Conservation (phyloP, 2,329 filamentous ascomycete genomes). For the Ceratocystis papillata region DNA sequence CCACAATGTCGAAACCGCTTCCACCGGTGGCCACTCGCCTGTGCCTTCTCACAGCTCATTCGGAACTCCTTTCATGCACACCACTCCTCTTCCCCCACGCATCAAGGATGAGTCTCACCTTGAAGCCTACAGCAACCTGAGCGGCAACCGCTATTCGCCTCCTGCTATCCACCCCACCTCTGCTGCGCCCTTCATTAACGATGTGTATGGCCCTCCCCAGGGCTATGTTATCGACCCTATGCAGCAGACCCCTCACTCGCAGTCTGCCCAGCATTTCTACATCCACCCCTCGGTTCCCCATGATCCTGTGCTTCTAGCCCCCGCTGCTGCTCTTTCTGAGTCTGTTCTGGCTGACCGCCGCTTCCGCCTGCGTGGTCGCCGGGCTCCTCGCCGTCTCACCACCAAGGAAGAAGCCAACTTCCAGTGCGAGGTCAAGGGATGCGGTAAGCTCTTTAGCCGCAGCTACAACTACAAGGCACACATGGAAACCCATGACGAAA, state of each 20-base stretch:
- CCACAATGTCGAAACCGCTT: slow-evolving; percentile 16
- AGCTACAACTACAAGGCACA: slow-evolving; percentile 83
- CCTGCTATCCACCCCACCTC: slow-evolving; percentile 31
- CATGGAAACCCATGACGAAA: slow-evolving; percentile 70
- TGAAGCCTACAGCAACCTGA: slow-evolving; percentile 13
- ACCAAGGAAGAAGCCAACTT: slow-evolving; percentile 61
- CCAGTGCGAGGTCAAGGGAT: slow-evolving; percentile 56
- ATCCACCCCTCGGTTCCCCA: background rate
- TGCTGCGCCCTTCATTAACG: slow-evolving; percentile 20
- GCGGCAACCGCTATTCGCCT: slow-evolving; percentile 33
- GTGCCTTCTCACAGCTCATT: slow-evolving; percentile 24
- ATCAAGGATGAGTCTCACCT: slow-evolving; percentile 34
- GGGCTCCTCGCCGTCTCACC: slow-evolving; percentile 43
- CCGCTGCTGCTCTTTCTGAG: slow-evolving; percentile 24
- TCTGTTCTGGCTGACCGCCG: slow-evolving; percentile 14
- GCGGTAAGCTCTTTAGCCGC: slow-evolving; percentile 68
- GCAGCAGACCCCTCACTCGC: slow-evolving; percentile 13
- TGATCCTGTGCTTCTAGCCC: slow-evolving; percentile 20
- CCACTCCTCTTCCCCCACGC: slow-evolving; percentile 29
- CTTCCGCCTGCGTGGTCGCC: slow-evolving; percentile 28
- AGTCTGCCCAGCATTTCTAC: background rate
- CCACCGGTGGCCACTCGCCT: slow-evolving; percentile 17
- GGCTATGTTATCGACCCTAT: slow-evolving; percentile 27
- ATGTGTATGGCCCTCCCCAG: slow-evolving; percentile 21
- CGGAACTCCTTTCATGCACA: slow-evolving; percentile 15